Evolutionary conservation across 2,329 filamentous ascomycete species (phyloP).

Genomic region (Berkeleyomyces basicola): DNA sequence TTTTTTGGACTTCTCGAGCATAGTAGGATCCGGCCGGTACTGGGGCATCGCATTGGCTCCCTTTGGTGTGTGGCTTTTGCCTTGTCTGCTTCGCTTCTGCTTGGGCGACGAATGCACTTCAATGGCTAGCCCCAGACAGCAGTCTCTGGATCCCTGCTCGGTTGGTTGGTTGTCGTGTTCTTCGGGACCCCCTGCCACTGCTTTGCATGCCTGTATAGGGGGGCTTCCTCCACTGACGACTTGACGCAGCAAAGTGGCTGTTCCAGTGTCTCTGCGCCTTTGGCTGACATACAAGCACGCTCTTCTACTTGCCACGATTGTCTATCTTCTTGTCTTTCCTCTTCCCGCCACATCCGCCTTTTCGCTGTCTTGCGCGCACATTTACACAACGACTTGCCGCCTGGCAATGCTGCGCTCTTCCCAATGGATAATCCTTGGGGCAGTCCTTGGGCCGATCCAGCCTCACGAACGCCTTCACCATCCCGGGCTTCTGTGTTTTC

Average conservation of each 20-base stretch:
- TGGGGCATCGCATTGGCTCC: too few relatives aligned
- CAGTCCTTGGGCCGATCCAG: conserved; percentile 37
- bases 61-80: too few relatives aligned
- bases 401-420: conserved; percentile 8
- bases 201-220: not conserved
- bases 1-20: too few relatives aligned
- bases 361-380: not conserved
- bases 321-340: not conserved
- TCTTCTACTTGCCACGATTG: not conserved
- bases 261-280: not conserved
- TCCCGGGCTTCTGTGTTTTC: not conserved
- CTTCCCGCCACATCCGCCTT: not conserved
- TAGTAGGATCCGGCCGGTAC: too few relatives aligned
- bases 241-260: not conserved
- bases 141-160: not conserved
- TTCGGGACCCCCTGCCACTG: not conserved
- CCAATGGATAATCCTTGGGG: conserved; percentile 47
- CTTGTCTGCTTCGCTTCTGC: not conserved
- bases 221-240: not conserved
- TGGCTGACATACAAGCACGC: not conserved
- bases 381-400: not conserved
- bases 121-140: not conserved
- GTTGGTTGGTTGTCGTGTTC: not conserved
- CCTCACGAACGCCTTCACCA: conserved; percentile 11
- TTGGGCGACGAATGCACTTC: not conserved